These are phyloP conservation scores for Didymellaceae sp. DNA, from an alignment of 2,329 filamentous ascomycete species.

Conservation along the genomic window DNA sequence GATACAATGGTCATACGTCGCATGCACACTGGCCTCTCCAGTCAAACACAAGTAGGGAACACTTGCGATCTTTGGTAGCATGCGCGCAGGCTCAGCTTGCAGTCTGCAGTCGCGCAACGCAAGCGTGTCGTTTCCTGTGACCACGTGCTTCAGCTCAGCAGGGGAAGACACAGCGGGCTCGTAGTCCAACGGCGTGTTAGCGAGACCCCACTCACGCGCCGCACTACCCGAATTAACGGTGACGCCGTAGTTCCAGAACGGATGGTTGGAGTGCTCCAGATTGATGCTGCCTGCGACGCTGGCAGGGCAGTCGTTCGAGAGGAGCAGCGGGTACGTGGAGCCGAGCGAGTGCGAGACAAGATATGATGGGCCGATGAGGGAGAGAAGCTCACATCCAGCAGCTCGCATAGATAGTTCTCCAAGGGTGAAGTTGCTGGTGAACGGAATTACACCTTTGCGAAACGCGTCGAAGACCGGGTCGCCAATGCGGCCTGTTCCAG, in stretches of 20 bases:
- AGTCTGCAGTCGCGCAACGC: conserved; percentile 33
- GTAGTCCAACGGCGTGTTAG: conserved; percentile 43
- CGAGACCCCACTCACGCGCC: conserved; percentile 41
- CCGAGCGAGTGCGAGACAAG: conserved; percentile 58
- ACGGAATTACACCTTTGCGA: conserved; percentile 52
- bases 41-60: conserved; percentile 61
- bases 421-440: conserved; percentile 35
- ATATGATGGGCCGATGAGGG: conserved; percentile 52
- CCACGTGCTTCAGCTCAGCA: conserved; percentile 13
- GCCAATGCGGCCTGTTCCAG: conserved; percentile 45
- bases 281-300: conserved; percentile 56
- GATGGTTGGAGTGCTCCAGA: conserved; percentile 62
- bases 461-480: conserved; percentile 59
- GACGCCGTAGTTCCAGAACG: conserved; percentile 48
- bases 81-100: conserved; percentile 49
- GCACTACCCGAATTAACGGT: background rate
- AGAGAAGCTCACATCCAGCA: conserved; percentile 52
- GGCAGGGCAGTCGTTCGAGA: background rate
- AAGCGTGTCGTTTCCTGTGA: conserved; percentile 3
- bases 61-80: conserved; percentile 58
- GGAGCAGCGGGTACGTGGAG: conserved; percentile 45
- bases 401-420: conserved; percentile 42
- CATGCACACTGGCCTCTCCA: conserved; percentile 61
- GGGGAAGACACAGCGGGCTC: conserved; percentile 35
- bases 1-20: conserved; percentile 62